phyloP scores from a whole-genome alignment of 352 stramenopile species.

The Pythium scleroteichum region DNA sequence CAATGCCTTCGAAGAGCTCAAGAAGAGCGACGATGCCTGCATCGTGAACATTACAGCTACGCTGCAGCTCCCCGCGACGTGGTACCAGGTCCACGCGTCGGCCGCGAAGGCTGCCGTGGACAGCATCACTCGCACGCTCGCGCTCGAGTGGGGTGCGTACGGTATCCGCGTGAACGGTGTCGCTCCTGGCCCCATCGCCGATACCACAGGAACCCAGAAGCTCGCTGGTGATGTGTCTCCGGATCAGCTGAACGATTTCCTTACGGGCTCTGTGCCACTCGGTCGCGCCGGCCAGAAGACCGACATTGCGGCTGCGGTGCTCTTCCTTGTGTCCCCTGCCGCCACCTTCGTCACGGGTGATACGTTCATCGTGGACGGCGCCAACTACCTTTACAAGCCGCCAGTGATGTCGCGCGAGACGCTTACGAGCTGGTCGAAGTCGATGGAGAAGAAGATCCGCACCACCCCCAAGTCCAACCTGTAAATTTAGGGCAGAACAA shows the following conservation, averaged over 20 bases:
- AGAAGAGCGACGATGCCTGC: constrained; percentile 58
- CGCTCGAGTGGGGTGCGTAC: constrained; percentile 96
- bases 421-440: constrained; percentile 76
- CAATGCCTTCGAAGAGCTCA: constrained; percentile 84
- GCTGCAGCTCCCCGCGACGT: constrained; percentile 90
- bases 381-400: constrained; percentile 77
- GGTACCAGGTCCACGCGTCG: constrained; percentile 95
- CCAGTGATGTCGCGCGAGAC: constrained; percentile 69
- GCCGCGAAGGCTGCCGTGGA: constrained; percentile 95
- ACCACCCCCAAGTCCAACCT: constrained; percentile 49
- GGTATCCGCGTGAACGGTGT: constrained; percentile 94
- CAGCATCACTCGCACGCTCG: constrained; percentile 92
- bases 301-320: constrained; percentile 77
- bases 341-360: constrained; percentile 82
- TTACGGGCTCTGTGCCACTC: constrained; percentile 60
- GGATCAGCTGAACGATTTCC: constrained; percentile 43
- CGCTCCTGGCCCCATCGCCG: constrained; percentile 93
- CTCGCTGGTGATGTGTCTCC: constrained; percentile 66
- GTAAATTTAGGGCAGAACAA: constrained; percentile 21
- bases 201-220: constrained; percentile 95
- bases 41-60: constrained; percentile 97
- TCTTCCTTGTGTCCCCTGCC: constrained; percentile 83
- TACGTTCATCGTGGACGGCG: constrained; percentile 85
- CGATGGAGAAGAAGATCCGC: constrained; percentile 72
- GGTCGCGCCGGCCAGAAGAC: constrained; percentile 79